A percentile compares a stretch with the other conserved stretches of the same genome.
phyloP scores from a whole-genome alignment of 768 basidiomycete genomes.

The Calocera cornea region DNA sequence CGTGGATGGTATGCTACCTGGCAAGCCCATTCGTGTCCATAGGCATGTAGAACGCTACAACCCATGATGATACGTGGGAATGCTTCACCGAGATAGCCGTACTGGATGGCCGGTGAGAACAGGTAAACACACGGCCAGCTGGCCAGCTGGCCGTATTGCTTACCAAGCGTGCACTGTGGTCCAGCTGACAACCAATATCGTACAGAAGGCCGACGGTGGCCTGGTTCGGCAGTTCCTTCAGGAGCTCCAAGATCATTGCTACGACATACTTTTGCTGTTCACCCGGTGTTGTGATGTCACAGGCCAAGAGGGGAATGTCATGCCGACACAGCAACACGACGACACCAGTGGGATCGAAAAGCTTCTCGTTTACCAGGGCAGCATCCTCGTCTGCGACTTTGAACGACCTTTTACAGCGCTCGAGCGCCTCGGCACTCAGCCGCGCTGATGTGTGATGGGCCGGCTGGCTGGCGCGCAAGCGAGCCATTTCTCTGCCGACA shows the following conservation, averaged over 20 bases:
- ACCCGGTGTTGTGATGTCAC: conserved; percentile 5
- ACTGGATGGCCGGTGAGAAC: too few species aligned
- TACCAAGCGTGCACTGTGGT: conserved; percentile 13
- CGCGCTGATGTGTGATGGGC: background rate
- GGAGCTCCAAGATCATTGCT: background rate
- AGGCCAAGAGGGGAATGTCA: conserved; percentile 4
- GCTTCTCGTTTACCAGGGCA: background rate
- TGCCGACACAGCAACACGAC: conserved; percentile 10
- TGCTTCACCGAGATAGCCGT: background rate
- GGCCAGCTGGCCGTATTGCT: background rate
- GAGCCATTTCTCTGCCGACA: background rate
- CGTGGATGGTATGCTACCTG: conserved; percentile 6
- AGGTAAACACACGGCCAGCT: too few species aligned
- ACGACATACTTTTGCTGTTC: conserved; percentile 9
- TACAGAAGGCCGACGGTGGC: conserved; percentile 25
- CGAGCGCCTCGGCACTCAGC: conserved; percentile 7
- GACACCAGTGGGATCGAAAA: conserved; percentile 8
- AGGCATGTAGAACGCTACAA: conserved; percentile 3
- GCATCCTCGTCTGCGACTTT: conserved; percentile 6
- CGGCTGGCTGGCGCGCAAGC: background rate
- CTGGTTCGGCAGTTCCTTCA: conserved; percentile 12
- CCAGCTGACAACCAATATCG: conserved; percentile 29
- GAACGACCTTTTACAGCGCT: conserved; percentile 6
- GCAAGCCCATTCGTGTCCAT: too few species aligned
- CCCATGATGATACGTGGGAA: background rate